These are phyloP conservation scores for Hymenoscyphus infarciens DNA, from an alignment of 2,329 filamentous ascomycete genomes.

Conservation along the genomic window DNA sequence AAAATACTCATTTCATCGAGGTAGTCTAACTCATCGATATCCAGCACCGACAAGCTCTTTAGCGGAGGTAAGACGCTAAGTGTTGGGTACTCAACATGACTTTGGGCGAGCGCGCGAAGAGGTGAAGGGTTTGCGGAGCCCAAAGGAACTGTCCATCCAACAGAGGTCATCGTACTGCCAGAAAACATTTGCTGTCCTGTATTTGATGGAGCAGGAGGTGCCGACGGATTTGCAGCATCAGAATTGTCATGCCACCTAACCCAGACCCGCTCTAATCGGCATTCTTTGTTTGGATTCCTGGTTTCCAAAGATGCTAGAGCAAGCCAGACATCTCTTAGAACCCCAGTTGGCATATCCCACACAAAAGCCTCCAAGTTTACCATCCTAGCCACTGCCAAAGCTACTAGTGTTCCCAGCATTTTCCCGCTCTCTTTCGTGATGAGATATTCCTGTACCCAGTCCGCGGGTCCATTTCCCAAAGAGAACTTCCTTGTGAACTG, in stretches of 20 bases:
- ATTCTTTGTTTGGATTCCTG: conserved; percentile 49
- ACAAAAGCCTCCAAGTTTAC: conserved; percentile 75
- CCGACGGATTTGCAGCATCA: conserved; percentile 28
- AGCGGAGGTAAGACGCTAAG: conserved; percentile 74
- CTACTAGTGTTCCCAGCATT: conserved; percentile 81
- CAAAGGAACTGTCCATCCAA: conserved; percentile 38
- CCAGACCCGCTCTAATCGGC: conserved; percentile 71
- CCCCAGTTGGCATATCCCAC: conserved; percentile 88
- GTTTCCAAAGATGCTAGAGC: conserved; percentile 69
- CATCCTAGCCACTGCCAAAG: conserved; percentile 77
- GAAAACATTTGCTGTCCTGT: conserved; percentile 31
- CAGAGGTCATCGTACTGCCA: conserved; percentile 41
- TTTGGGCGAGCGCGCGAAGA: conserved; percentile 45
- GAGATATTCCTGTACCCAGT: conserved; percentile 79
- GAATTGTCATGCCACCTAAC: conserved; percentile 78
- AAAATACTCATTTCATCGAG: conserved; percentile 78
- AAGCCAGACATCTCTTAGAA: conserved; percentile 77
- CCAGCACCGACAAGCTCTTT: conserved; percentile 71
- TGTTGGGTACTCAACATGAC: conserved; percentile 70
- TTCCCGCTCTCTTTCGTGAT: conserved; percentile 81
- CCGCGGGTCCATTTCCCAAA: conserved; percentile 72
- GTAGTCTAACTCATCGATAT: conserved; percentile 80
- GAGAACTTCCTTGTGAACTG: conserved; percentile 79
- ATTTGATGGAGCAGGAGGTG: conserved; percentile 22
- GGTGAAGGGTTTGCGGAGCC: conserved; percentile 21